These are phyloP conservation scores for Backusella luteola DNA, from an alignment of 192 early-diverging fungal genomes.

Conservation along the genomic window DNA sequence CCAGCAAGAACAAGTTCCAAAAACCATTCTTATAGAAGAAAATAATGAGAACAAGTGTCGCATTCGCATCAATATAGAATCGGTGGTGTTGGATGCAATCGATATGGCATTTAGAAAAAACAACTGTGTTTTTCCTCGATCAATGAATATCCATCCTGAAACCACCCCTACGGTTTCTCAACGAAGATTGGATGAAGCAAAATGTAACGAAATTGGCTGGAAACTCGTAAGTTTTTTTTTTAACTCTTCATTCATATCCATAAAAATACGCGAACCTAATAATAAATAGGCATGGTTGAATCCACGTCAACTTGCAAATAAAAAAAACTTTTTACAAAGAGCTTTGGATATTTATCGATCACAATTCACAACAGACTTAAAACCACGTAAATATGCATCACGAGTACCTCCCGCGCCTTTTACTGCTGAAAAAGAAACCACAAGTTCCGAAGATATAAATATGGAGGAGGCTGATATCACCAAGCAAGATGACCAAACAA, in stretches of 20 bases:
- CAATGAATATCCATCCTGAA: constrained; percentile 25
- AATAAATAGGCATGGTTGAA: constrained; percentile 26
- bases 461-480: neutral
- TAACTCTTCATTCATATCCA: neutral
- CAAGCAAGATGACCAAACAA: neutral
- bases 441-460: neutral
- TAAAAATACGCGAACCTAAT: constrained; percentile 10
- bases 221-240: constrained; percentile 47
- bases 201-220: constrained; percentile 65
- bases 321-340: constrained; percentile 19
- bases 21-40: constrained; percentile 21
- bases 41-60: constrained; percentile 20
- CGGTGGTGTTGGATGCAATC: constrained; percentile 40
- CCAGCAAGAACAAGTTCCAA: constrained; percentile 8
- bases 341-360: constrained; percentile 12
- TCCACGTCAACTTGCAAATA: constrained; percentile 17
- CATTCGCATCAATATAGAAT: constrained; percentile 51
- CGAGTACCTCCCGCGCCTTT: constrained; percentile 9
- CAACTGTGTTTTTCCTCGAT: constrained; percentile 58
- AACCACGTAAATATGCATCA: constrained; percentile 19
- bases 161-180: constrained; percentile 27
- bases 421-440: neutral
- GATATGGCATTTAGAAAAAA: constrained; percentile 44
- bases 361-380: constrained; percentile 21
- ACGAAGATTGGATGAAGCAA: constrained; percentile 39